Conservation (phyloP, 78 protist genomes). For the Dictyostelium purpureum region DNA sequence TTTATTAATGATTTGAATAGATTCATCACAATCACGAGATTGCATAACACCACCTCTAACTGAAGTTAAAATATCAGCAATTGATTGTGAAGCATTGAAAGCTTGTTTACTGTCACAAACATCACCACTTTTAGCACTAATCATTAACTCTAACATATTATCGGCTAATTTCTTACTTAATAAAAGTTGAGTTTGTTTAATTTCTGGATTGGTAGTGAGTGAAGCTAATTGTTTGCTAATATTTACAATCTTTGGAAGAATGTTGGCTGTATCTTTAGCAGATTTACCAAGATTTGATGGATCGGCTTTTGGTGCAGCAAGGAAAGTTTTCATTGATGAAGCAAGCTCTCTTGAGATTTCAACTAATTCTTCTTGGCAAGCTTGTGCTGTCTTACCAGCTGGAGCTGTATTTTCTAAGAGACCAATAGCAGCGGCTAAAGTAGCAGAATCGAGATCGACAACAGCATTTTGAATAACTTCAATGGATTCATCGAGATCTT, state of each 20-base stretch:
- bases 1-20: slow-evolving; percentile 61
- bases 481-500: slow-evolving; percentile 74
- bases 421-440: slow-evolving; percentile 77
- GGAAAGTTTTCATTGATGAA: slow-evolving; percentile 59
- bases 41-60: slow-evolving; percentile 83
- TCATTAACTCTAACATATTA: slow-evolving; percentile 78
- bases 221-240: slow-evolving; percentile 70
- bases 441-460: slow-evolving; percentile 76
- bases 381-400: slow-evolving; percentile 78
- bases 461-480: slow-evolving; percentile 78
- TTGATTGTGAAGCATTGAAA: slow-evolving; percentile 68
- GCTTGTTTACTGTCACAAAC: slow-evolving; percentile 60
- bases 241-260: slow-evolving; percentile 69
- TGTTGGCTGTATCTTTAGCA: slow-evolving; percentile 76
- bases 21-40: slow-evolving; percentile 81
- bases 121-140: slow-evolving; percentile 71
- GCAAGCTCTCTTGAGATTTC: slow-evolving; percentile 64
- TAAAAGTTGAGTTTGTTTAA: slow-evolving; percentile 69
- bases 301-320: slow-evolving; percentile 67
- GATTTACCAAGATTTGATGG: slow-evolving; percentile 60
- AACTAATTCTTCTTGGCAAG: slow-evolving; percentile 74
- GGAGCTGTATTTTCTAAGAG: slow-evolving; percentile 80
- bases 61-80: slow-evolving; percentile 65
- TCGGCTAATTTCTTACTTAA: slow-evolving; percentile 70
- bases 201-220: slow-evolving; percentile 61